A percentile compares a stretch with the other conserved stretches of the same genome.
phyloP scores from a whole-genome alignment of 805 yeast species.

The Ascoidea rubescens region DNA sequence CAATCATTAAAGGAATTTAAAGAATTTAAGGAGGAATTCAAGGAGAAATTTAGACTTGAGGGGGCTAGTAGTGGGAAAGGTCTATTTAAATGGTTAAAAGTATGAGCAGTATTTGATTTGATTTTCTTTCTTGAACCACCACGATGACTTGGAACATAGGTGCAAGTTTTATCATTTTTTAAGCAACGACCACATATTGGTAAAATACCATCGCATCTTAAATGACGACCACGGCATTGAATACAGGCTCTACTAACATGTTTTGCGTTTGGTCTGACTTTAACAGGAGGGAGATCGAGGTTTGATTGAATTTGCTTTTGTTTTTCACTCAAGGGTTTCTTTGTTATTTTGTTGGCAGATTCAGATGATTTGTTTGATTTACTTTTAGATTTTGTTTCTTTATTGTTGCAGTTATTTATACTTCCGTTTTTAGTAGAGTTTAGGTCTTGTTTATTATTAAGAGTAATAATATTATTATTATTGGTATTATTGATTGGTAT shows the following conservation, averaged over 20 bases:
- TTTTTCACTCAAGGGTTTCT: background rate
- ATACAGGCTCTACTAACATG: slow-evolving; percentile 37
- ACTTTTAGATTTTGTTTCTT: too few relatives aligned
- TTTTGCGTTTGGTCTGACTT: slow-evolving; percentile 14
- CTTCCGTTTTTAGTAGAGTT: too few relatives aligned
- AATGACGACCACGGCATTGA: slow-evolving; percentile 35
- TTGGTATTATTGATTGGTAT: too few relatives aligned
- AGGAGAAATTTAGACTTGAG: too few relatives aligned
- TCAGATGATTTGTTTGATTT: too few relatives aligned
- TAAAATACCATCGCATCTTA: slow-evolving; percentile 34
- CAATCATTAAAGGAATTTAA: too few relatives aligned
- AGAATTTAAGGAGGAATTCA: too few relatives aligned
- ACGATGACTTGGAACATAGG: slow-evolving; percentile 35
- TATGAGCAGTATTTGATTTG: slow-evolving; percentile 20
- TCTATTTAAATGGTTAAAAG: background rate
- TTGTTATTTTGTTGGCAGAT: too few relatives aligned
- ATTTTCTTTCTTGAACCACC: slow-evolving; percentile 40
- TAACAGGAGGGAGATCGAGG: slow-evolving; percentile 2
- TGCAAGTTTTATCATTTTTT: slow-evolving; percentile 23
- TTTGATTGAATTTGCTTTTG: slow-evolving; percentile 1
- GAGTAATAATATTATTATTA: too few relatives aligned
- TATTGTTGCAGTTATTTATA: too few relatives aligned
- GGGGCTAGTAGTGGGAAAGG: too few relatives aligned
- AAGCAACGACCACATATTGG: slow-evolving; percentile 32
- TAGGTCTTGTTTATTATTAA: too few relatives aligned